Base-by-base conservation (phyloP, 345 rosid species). In the Syzygium aromaticum region DNA sequence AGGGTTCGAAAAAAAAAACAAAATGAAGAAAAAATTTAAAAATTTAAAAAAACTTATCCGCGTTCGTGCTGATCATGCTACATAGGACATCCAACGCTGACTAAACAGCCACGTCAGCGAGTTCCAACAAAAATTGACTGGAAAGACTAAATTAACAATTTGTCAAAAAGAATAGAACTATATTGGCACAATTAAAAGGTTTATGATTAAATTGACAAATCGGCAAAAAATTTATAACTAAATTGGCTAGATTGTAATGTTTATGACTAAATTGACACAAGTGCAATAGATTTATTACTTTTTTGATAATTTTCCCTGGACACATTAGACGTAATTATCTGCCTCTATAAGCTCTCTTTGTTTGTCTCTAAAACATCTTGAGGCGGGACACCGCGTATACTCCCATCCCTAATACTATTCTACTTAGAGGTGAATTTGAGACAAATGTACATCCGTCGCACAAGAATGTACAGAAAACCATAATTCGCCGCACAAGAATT, bases 21-120 rank as follows among this genome's bases (percentile, higher is more conserved):
- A 0, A 16, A 30, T 17, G 17, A 59, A 12, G n/a, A 10, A 2
- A 33, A 67, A 8, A 8, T 30, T 63, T 11, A 11, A 59, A 12
- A 59, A 59, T n/a, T 8, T 8, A 2, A 8, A 17, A 67, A 17
- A 67, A 33, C 3, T 67, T 67, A 5, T 33, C 3, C 11, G 16
- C 0, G 0, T 67, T 12, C 8, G 10, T 5, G 5, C 5, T 3
- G 5, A 2, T 12, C 9, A 0, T 13, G 13, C 23, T 11, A 67
- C 0, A 1, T 8, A 67, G 11, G 2, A 67, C 0, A 22, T 3
- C 12, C 23, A 38, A 0, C 10, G 23, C 2, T 17, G 7, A 30
- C 22, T 33, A 67, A 23, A 67, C 4, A 3, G 9, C 6, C 6
- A 17, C 13, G 4, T 67, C 0, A 11, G 2, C 2, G 5, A 17